Conservation (phyloP, 2,329 filamentous ascomycete species). For the Phaeosphaeria sp. region DNA sequence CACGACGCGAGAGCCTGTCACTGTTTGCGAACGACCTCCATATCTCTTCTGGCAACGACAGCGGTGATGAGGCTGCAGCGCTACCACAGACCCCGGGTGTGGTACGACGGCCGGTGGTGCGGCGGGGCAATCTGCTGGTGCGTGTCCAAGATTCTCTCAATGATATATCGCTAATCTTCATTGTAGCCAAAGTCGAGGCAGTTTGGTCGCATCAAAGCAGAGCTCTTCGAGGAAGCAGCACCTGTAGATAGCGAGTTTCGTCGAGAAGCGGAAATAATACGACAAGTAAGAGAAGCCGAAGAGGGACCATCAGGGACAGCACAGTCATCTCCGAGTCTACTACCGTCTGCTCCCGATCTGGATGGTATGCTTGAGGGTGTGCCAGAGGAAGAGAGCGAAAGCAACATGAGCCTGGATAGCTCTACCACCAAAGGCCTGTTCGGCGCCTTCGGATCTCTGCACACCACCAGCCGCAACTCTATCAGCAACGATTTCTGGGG, state of each 20-base stretch:
- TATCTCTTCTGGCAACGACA: slow-evolving; percentile 79
- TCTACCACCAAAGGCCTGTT: slow-evolving; percentile 56
- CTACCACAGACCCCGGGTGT: slow-evolving; percentile 70
- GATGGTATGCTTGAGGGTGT: slow-evolving; percentile 71
- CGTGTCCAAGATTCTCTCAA: slow-evolving; percentile 41
- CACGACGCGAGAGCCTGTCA: slow-evolving; percentile 85
- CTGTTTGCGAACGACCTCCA: slow-evolving; percentile 89
- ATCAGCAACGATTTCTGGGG: slow-evolving; percentile 81
- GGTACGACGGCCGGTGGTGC: slow-evolving; percentile 80
- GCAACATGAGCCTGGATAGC: slow-evolving; percentile 63
- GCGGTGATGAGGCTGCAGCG: slow-evolving; percentile 69
- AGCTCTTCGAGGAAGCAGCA: slow-evolving; percentile 84
- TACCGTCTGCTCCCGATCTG: slow-evolving; percentile 62
- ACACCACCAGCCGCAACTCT: slow-evolving; percentile 72
- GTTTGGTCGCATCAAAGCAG: slow-evolving; percentile 90
- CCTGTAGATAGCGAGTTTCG: slow-evolving; percentile 88
- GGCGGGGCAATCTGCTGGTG: slow-evolving; percentile 87
- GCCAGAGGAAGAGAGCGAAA: slow-evolving; percentile 65
- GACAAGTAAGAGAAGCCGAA: slow-evolving; percentile 92
- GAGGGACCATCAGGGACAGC: slow-evolving; percentile 65
- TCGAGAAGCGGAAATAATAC: slow-evolving; percentile 92
- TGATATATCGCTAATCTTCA: slow-evolving; percentile 17
- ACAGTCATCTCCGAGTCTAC: slow-evolving; percentile 72
- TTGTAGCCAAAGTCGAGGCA: slow-evolving; percentile 90
- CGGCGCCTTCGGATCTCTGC: slow-evolving; percentile 77